Evolutionary conservation across 2,329 filamentous ascomycete species (phyloP), one percentile per base, ranked within the genome.

Genomic region (Sarocladium kiliense): DNA sequence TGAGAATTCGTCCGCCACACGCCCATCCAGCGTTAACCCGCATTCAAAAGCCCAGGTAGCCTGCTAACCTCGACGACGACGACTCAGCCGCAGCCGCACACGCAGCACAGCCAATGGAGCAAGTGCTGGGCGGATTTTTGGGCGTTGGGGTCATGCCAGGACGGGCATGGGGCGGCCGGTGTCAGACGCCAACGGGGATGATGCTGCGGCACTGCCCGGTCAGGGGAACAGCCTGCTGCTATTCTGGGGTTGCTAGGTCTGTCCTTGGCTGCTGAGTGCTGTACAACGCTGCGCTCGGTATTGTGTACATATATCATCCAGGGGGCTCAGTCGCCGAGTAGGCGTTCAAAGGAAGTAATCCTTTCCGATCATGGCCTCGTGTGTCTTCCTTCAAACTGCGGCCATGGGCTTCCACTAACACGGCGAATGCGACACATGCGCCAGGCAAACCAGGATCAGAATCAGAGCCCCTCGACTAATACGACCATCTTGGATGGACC

Each of bases 201-300:
- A 18, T 36, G 26, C 30, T 51, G 47, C 47, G 47, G 47, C 47
- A 51, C 47, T 34, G 47, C 47, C 47, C 47, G 6, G 26, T 51
- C 30, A 51, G 41, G 47, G 47, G 27, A 51, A 30, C 44, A 10
- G 11, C 25, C 3, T 47, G 44, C 21, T 47, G 9, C 44, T 47
- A 47, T 47, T 26, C 25, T 47, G 23, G 44, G 44, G 23, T 16
- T 6, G 41, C n/a, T n/a, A n/a, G n/a, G n/a, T n/a, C n/a, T n/a
- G n/a, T n/a, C n/a, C n/a, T n/a, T n/a, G n/a, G n/a, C n/a, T n/a
- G n/a, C n/a, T n/a, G n/a, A n/a, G n/a, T n/a, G n/a, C n/a, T n/a
- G n/a, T n/a, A n/a, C n/a, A n/a, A n/a, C n/a, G n/a, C n/a, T n/a
- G n/a, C n/a, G n/a, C n/a, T n/a, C n/a, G n/a, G n/a, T n/a, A n/a